Conservation (phyloP, 129 eudicot species). For the Tagetes erecta region DNA sequence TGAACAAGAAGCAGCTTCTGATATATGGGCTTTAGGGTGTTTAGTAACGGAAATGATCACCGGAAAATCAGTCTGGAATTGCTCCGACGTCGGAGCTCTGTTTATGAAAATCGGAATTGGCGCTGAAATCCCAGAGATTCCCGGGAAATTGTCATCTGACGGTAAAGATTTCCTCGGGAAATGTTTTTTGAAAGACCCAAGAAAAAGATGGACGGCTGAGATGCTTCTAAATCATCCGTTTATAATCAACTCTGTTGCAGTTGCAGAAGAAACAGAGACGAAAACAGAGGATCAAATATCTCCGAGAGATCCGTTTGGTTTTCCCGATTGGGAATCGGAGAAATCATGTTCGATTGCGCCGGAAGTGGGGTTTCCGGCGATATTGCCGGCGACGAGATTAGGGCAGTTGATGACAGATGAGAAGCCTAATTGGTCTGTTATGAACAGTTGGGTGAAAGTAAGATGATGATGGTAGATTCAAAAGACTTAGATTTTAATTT, state of each 20-base stretch:
- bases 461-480: conserved; percentile 47
- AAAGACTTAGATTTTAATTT: conserved; percentile 12
- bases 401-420: conserved; percentile 44
- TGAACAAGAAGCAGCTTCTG: conserved; percentile 68
- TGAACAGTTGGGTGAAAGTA: conserved; percentile 55
- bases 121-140: conserved; percentile 69
- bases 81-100: conserved; percentile 51
- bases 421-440: conserved; percentile 59
- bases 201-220: conserved; percentile 92
- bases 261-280: conserved; percentile 17
- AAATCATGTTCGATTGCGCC: conserved; percentile 38
- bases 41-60: conserved; percentile 67
- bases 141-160: conserved; percentile 51
- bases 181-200: conserved; percentile 73
- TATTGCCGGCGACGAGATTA: conserved; percentile 45
- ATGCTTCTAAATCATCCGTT: conserved; percentile 80
- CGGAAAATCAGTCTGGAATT: conserved; percentile 73
- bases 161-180: conserved; percentile 73
- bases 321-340: conserved; percentile 65
- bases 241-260: conserved; percentile 22
- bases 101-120: conserved; percentile 69
- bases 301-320: conserved; percentile 74
- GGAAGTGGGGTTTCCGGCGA: conserved; percentile 30
- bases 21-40: conserved; percentile 92
- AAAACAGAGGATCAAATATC: conserved; percentile 36